Percentiles rank a stretch among this genome's conserved stretches.
Conservation (phyloP, 192 early-diverging fungal genomes). For the Backusella mclennaniae region DNA sequence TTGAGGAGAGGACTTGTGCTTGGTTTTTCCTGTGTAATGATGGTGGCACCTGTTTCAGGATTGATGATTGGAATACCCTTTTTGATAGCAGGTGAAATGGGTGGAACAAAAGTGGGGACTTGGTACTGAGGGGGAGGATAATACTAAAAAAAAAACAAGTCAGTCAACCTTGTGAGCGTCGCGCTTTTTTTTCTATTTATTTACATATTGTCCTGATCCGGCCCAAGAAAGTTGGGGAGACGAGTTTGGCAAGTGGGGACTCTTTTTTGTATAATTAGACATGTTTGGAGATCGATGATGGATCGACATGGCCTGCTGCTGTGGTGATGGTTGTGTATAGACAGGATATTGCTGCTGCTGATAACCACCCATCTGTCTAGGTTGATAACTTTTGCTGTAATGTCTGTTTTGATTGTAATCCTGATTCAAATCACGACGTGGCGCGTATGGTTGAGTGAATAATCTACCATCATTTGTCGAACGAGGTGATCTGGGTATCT, state of each 20-base stretch:
- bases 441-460: conserved; percentile 36
- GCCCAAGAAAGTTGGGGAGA: conserved; percentile 1
- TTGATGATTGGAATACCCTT: conserved; percentile 73
- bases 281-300: conserved; percentile 35
- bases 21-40: conserved; percentile 42
- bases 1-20: conserved; percentile 13
- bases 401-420: conserved; percentile 5
- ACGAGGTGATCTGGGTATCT: conserved; percentile 36
- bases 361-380: not conserved
- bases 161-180: not conserved
- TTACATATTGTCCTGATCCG: conserved; percentile 28
- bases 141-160: conserved; percentile 1
- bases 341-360: conserved; percentile 32
- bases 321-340: conserved; percentile 28
- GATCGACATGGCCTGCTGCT: not conserved
- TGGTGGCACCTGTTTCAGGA: conserved; percentile 66
- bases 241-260: conserved; percentile 22
- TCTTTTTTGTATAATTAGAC: conserved; percentile 35
- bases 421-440: conserved; percentile 10
- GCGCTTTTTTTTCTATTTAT: not conserved
- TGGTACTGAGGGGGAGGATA: conserved; percentile 7
- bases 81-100: conserved; percentile 28
- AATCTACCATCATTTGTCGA: conserved; percentile 22
- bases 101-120: conserved; percentile 18
- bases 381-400: not conserved